Evolutionary conservation across 2,329 filamentous ascomycete genomes (phyloP), one percentile per base, ranked within the genome.

Genomic region (Apiospora arundinis): DNA sequence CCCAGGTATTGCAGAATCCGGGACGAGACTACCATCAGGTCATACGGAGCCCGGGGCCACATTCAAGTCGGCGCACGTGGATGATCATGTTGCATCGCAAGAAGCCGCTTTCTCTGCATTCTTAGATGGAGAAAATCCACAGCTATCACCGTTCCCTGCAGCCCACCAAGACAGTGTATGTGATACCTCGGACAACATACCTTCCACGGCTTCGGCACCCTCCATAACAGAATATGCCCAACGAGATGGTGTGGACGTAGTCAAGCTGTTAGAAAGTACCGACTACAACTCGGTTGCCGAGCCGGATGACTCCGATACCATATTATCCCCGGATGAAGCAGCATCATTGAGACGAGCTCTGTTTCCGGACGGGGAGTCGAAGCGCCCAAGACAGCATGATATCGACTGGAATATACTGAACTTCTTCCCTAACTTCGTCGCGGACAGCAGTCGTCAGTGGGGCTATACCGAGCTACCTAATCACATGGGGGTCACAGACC

Each of bases 351-450:
- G 73, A 63, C 71, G 68, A 69, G 76, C 75, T 37, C 74, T 81
- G n/a, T 81, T 81, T 44, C 66, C 68, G 2, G 69, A 74, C 45
- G 67, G 70, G 21, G 68, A 40, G 28, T 65, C 72, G 28, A 56
- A 9, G 49, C 42, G 44, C 67, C 21, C n/a, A 25, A 63, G 68
- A 52, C 49, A 69, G 48, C 69, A 65, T 25, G 25, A 42, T 12
- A 60, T 71, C 60, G 74, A 77, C 23, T 88, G 86, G 86, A 79
- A 81, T 45, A 76, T 85, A 25, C 82, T 89, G 60, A 86, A 88
- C 74, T 89, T 89, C 73, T 81, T 85, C 23, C 87, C 87, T 0
- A 78, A 82, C 21, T 87, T 84, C 73, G 71, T 85, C 18, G 74
- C 74, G 68, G 71, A 72, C 63, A 67, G 48, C 25, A 69, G 67